These are phyloP conservation scores for Salmacisia buchloeana DNA, from an alignment of 1,284 basidiomycete genomes.

Conservation along the genomic window DNA sequence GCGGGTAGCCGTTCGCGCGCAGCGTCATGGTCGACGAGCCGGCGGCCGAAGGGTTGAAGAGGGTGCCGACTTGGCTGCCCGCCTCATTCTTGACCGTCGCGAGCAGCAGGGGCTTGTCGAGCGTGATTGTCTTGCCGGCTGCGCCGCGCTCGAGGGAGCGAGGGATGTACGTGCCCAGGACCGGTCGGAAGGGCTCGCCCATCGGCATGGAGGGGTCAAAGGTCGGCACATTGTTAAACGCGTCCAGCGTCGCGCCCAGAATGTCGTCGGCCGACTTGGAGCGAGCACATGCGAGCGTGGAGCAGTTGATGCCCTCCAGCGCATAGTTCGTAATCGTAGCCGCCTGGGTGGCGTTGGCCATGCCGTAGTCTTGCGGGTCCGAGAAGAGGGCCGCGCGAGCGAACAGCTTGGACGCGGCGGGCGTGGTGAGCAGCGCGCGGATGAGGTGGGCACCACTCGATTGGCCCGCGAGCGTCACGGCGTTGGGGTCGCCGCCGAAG, in stretches of 20 bases:
- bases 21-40: conserved; percentile 4
- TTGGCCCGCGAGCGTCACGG: conserved; percentile 79
- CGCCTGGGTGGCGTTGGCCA: conserved; percentile 11
- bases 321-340: conserved; percentile 11
- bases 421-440: conserved; percentile 54
- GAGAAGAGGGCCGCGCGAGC: conserved; percentile 27
- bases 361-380: conserved; percentile 32
- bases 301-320: conserved; percentile 27
- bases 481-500: conserved; percentile 63
- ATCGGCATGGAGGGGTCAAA: conserved; percentile 18
- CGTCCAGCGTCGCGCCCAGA: conserved; percentile 14
- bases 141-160: neutral
- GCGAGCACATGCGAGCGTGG: conserved; percentile 25
- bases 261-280: conserved; percentile 17
- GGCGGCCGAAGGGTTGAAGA: conserved; percentile 14
- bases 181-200: conserved; percentile 29
- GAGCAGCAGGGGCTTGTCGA: conserved; percentile 22
- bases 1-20: neutral
- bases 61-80: conserved; percentile 17
- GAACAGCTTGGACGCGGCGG: conserved; percentile 41
- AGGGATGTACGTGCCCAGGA: conserved; percentile 21
- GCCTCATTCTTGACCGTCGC: conserved; percentile 36
- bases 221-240: conserved; percentile 12
- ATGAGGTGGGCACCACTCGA: conserved; percentile 77
- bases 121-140: neutral